phyloP scores from a whole-genome alignment of 2,329 filamentous ascomycete species.

The Colletotrichum simmondsii region DNA sequence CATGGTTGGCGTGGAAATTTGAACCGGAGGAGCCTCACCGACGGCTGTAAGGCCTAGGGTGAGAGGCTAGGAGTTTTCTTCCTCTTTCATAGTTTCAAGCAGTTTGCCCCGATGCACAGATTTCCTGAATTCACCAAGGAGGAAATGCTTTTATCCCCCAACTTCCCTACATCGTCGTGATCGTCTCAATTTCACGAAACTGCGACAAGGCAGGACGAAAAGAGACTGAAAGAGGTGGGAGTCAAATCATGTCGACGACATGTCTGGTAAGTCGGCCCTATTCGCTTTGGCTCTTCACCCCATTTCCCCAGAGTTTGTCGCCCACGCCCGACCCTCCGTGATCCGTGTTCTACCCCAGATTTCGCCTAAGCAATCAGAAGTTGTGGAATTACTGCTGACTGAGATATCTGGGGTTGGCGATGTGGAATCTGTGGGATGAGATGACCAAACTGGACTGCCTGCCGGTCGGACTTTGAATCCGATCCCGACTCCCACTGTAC shows the following conservation, averaged over 20 bases:
- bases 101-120: conserved; percentile 15
- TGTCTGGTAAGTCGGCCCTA: conserved; percentile 13
- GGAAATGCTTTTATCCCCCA: conserved; percentile 15
- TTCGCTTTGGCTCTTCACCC: background rate
- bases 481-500: background rate
- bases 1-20: conserved; percentile 13
- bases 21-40: background rate
- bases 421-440: background rate
- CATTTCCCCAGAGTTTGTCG: conserved; percentile 15
- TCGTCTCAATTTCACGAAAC: conserved; percentile 16
- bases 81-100: background rate
- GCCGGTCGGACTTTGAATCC: background rate
- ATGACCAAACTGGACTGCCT: no score
- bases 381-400: background rate
- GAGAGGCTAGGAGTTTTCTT: background rate
- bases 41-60: background rate
- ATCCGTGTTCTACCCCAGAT: conserved; percentile 2
- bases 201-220: background rate
- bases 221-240: background rate
- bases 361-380: background rate
- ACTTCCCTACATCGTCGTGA: background rate
- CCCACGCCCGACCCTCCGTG: background rate
- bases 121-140: conserved; percentile 15
- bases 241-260: conserved; percentile 30
- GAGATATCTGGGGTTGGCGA: background rate